Conservation (phyloP, 2,329 filamentous ascomycete species). For the Nigrograna mackinnonii region DNA sequence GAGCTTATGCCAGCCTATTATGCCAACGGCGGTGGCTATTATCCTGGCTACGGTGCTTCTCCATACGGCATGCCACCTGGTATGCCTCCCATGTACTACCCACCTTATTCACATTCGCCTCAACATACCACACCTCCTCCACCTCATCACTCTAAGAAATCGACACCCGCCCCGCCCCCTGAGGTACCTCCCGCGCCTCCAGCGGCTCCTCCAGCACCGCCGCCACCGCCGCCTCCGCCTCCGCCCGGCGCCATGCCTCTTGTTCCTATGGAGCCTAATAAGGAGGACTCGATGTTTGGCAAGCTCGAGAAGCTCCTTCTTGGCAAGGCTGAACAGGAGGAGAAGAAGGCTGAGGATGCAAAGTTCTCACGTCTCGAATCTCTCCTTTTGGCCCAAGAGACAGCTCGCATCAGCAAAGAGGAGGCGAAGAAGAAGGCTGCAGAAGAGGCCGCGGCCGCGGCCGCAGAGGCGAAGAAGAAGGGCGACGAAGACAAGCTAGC, state of each 20-base stretch:
- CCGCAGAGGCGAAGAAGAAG: constrained; percentile 36
- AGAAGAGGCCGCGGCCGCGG: constrained; percentile 29
- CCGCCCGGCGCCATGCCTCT: constrained; percentile 1
- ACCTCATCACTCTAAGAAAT: constrained; percentile 5
- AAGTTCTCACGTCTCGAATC: constrained; percentile 41
- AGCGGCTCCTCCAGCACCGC: constrained; percentile 1
- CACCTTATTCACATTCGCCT: constrained; percentile 18
- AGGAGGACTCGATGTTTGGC: constrained; percentile 35
- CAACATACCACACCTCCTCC: constrained; percentile 28
- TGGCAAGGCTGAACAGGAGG: constrained; percentile 25
- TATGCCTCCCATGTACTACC: constrained; percentile 29
- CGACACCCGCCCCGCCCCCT: constrained; percentile 9
- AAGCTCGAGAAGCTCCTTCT: constrained; percentile 28
- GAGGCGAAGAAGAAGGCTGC: constrained; percentile 36
- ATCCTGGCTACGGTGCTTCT: constrained; percentile 29
- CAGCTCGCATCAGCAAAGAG: constrained; percentile 40
- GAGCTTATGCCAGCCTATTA: constrained; percentile 40
- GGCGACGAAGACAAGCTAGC: constrained; percentile 36
- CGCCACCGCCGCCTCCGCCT: constrained; percentile 4
- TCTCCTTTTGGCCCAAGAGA: constrained; percentile 38
- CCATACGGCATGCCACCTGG: constrained; percentile 26
- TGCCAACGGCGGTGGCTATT: constrained; percentile 20
- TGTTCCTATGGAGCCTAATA: constrained; percentile 20
- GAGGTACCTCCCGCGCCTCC: constrained; percentile 5
- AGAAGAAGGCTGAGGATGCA: constrained; percentile 35